A percentile compares a stretch with the other conserved stretches of the same genome.
Conservation (phyloP, 192 early-diverging fungal species). For the Umbelopsis isabellina region DNA sequence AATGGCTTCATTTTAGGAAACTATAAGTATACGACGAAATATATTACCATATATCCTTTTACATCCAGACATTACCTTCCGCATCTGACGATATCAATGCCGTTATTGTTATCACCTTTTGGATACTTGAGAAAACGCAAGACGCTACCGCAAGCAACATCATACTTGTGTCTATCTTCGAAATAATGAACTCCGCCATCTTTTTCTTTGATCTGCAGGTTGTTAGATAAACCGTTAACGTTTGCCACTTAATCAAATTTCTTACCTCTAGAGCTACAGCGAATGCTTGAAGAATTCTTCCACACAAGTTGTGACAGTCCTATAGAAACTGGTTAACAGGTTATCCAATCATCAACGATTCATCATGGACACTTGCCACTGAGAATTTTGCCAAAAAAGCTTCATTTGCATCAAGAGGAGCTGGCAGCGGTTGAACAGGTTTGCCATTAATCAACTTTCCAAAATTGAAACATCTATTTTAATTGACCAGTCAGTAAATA, state of each 20-base stretch:
- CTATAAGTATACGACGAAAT: background rate
- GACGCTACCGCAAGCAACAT: constrained; percentile 43
- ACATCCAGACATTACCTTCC: constrained; percentile 45
- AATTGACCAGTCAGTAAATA: background rate
- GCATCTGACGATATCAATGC: constrained; percentile 41
- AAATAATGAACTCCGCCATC: constrained; percentile 54
- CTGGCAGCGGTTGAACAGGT: constrained; percentile 29
- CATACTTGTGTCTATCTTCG: constrained; percentile 47
- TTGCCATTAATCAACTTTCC: constrained; percentile 43
- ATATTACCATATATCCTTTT: background rate
- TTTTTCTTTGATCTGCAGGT: constrained; percentile 40
- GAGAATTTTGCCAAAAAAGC: constrained; percentile 33
- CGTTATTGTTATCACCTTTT: constrained; percentile 35
- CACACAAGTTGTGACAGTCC: constrained; percentile 46
- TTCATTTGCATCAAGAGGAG: constrained; percentile 20
- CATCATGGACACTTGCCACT: constrained; percentile 41
- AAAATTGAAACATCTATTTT: constrained; percentile 49
- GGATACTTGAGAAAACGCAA: constrained; percentile 69
- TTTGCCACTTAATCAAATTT: constrained; percentile 41
- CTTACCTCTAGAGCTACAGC: constrained; percentile 55
- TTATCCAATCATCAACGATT: background rate
- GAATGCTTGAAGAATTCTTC: constrained; percentile 50
- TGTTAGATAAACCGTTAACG: background rate
- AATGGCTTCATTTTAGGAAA: constrained; percentile 37
- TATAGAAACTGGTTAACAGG: constrained; percentile 12